Percentiles rank a stretch among this genome's conserved stretches.
Conservation (phyloP, 495 filamentous ascomycete genomes). For the Tuber magnatum region DNA sequence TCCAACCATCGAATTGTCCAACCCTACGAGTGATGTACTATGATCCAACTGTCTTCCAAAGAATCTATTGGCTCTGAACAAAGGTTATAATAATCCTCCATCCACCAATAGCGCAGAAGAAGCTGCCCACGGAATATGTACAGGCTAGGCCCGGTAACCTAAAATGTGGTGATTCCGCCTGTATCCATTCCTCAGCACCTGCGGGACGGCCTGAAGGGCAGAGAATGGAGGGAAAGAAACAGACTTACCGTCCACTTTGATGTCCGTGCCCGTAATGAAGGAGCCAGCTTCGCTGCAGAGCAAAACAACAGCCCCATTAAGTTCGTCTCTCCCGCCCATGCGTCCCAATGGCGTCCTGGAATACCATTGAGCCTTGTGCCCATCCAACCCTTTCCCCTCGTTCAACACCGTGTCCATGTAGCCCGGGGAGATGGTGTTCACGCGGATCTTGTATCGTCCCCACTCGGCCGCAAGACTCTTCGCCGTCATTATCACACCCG, state of each 20-base stretch:
- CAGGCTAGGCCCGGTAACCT: not conserved
- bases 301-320: conserved; percentile 61
- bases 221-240: not conserved
- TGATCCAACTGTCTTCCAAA: not conserved
- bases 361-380: conserved; percentile 52
- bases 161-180: conserved; percentile 4
- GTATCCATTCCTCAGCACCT: not conserved
- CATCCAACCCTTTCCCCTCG: conserved; percentile 54
- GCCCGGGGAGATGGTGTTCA: conserved; percentile 64
- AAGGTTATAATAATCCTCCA: not conserved
- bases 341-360: conserved; percentile 60
- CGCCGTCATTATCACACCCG: conserved; percentile 54
- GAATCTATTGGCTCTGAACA: not conserved
- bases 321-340: conserved; percentile 59
- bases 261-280: conserved; percentile 61
- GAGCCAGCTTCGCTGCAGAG: conserved; percentile 56
- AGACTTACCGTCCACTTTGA: conserved; percentile 51
- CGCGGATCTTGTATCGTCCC: conserved; percentile 55
- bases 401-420: conserved; percentile 81
- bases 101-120: not conserved
- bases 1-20: not conserved
- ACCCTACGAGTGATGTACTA: not conserved
- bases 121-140: not conserved
- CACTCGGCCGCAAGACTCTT: conserved; percentile 62
- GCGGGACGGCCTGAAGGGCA: not conserved